Percentiles rank a stretch among this genome's conserved stretches.
Conservation (phyloP, 2,329 filamentous ascomycete genomes). For the Penicillium sp. region DNA sequence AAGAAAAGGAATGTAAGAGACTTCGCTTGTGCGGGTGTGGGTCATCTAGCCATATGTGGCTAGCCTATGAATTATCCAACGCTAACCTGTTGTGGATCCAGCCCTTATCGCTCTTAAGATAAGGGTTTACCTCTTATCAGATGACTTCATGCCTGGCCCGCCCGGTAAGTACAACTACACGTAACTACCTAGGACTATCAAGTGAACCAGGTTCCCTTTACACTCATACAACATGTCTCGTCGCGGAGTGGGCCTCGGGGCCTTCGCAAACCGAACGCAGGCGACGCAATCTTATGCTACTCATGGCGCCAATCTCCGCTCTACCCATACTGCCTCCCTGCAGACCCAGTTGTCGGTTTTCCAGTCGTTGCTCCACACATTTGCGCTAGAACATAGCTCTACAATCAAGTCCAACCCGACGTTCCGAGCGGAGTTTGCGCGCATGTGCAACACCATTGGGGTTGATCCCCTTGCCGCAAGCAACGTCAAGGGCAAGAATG, state of each 20-base stretch:
- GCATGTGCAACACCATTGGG: slow-evolving; percentile 96
- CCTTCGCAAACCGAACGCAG: slow-evolving; percentile 80
- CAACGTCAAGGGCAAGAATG: slow-evolving; percentile 50
- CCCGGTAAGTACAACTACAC: neutral
- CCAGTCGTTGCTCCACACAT: slow-evolving; percentile 90
- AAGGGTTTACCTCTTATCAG: slow-evolving; percentile 23
- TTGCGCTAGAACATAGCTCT: slow-evolving; percentile 88
- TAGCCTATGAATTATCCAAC: rapidly evolving
- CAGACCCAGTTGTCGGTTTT: slow-evolving; percentile 94
- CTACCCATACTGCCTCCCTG: slow-evolving; percentile 77
- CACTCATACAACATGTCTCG: slow-evolving; percentile 39
- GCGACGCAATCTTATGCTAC: slow-evolving; percentile 85
- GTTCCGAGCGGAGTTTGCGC: slow-evolving; percentile 94
- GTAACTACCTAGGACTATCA: neutral
- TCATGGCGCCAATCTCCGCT: slow-evolving; percentile 84
- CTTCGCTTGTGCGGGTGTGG: slow-evolving; percentile 35
- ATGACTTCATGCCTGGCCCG: slow-evolving; percentile 17
- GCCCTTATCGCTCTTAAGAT: slow-evolving; percentile 16
- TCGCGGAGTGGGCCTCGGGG: slow-evolving; percentile 78
- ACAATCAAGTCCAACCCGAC: slow-evolving; percentile 94
- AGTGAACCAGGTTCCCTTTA: neutral
- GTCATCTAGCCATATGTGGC: slow-evolving; percentile 19
- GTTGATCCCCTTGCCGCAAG: slow-evolving; percentile 85
- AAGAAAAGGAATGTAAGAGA: slow-evolving; percentile 20
- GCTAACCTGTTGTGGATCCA: neutral